Evolutionary conservation across 208 protist species (phyloP).

Genomic region (Phytomonas serpens): DNA sequence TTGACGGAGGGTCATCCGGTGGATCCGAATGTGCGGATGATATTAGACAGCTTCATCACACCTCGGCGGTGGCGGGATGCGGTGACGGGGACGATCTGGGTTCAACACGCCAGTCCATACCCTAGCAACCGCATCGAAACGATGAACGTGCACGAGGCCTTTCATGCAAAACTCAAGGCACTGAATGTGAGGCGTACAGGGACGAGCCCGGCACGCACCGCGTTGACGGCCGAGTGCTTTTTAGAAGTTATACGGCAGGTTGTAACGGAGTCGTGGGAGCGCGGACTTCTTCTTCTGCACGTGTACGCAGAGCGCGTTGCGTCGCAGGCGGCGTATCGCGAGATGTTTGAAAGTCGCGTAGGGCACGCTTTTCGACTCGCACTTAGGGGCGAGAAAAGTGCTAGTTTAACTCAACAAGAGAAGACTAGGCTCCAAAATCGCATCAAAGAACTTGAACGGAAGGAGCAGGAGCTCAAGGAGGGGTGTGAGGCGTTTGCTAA

Average conservation of each 20-base stretch:
- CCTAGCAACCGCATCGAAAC: constrained; percentile 67
- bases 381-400: constrained; percentile 83
- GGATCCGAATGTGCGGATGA: constrained; percentile 72
- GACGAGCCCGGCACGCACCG: constrained; percentile 62
- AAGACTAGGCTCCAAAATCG: constrained; percentile 34
- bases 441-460: constrained; percentile 37
- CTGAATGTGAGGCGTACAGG: constrained; percentile 34
- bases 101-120: constrained; percentile 77
- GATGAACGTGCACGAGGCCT: constrained; percentile 44
- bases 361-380: constrained; percentile 82
- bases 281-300: constrained; percentile 72
- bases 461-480: constrained; percentile 52
- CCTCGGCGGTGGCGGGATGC: constrained; percentile 66
- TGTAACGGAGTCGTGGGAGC: constrained; percentile 76
- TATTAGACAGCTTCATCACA: constrained; percentile 79
- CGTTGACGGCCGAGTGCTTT: constrained; percentile 78
- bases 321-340: constrained; percentile 66
- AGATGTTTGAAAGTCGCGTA: constrained; percentile 77
- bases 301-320: constrained; percentile 70
- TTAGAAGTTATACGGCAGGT: constrained; percentile 85
- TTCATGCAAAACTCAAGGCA: constrained; percentile 18
- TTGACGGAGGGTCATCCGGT: constrained; percentile 23
- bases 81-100: constrained; percentile 48
- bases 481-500: constrained; percentile 56
- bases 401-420: constrained; percentile 44